Percentiles rank a stretch among this genome's conserved stretches.
phyloP scores from a whole-genome alignment of 208 protist genomes.

The Wallacemonas sp. region DNA sequence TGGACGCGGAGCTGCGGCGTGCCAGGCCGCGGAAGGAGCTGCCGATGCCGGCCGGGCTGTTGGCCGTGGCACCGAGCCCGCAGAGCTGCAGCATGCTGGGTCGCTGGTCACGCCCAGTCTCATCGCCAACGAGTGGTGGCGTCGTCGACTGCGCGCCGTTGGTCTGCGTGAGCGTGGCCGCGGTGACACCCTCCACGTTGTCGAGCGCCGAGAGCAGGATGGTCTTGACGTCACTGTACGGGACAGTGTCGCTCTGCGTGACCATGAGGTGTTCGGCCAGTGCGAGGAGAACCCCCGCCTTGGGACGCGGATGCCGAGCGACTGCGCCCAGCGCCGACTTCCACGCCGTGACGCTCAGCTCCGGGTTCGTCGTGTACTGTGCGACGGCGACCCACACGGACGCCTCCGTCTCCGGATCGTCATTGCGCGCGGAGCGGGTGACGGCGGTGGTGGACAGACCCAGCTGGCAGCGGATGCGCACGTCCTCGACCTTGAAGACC shows the following conservation, averaged over 20 bases:
- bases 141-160: too few species aligned
- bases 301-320: constrained; percentile 34
- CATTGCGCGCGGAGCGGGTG: constrained; percentile 38
- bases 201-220: constrained; percentile 38
- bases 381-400: constrained; percentile 71
- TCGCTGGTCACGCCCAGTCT: too few species aligned
- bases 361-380: constrained; percentile 26
- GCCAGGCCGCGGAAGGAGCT: neutral
- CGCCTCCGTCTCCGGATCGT: constrained; percentile 62
- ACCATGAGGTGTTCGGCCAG: constrained; percentile 33
- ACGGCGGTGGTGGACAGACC: constrained; percentile 39
- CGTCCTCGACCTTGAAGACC: constrained; percentile 50
- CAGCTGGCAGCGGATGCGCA: constrained; percentile 49
- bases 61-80: too few species aligned
- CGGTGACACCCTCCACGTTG: constrained; percentile 22
- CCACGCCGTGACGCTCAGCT: constrained; percentile 45
- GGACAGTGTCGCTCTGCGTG: constrained; percentile 19
- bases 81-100: neutral
- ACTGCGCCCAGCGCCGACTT: constrained; percentile 43
- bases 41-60: neutral
- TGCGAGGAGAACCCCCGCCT: constrained; percentile 48
- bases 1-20: neutral
- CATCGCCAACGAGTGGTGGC: too few species aligned
- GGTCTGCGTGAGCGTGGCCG: neutral
- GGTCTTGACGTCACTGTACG: constrained; percentile 25